A percentile compares a stretch with the other conserved stretches of the same genome.
Evolutionary conservation across 352 stramenopile species (phyloP).

Genomic region (Thraustochytrium striatum): DNA sequence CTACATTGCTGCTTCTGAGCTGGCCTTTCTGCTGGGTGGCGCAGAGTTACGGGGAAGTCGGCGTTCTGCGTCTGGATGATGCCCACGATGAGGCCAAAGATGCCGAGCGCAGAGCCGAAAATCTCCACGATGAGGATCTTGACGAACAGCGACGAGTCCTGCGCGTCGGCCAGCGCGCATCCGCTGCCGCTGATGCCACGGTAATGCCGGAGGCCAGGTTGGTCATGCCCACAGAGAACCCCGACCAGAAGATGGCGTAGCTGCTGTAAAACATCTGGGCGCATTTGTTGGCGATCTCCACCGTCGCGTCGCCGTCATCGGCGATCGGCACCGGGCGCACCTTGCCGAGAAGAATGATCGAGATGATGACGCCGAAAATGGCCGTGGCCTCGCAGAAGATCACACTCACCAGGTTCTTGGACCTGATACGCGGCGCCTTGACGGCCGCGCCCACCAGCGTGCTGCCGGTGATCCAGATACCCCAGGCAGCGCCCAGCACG

Average conservation of each 20-base stretch:
- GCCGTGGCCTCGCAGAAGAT: constrained; percentile 99
- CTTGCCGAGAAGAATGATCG: constrained; percentile 98
- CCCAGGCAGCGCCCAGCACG: constrained; percentile 92
- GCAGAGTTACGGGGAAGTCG: too few species aligned
- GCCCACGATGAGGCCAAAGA: constrained; percentile 96
- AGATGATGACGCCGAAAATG: constrained; percentile 99
- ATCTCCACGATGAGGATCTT: constrained; percentile 99
- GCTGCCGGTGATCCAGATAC: constrained; percentile 75
- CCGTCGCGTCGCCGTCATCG: constrained; percentile 46
- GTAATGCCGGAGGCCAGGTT: constrained; percentile 94
- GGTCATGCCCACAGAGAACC: constrained; percentile 93
- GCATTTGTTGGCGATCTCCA: not conserved
- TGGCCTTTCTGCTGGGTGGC: too few species aligned
- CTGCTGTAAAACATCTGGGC: constrained; percentile 82
- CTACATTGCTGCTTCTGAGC: too few species aligned
- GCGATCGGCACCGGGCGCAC: constrained; percentile 63
- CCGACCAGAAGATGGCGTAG: constrained; percentile 95
- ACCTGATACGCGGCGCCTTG: constrained; percentile 95
- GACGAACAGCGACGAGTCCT: constrained; percentile 95
- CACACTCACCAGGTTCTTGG: constrained; percentile 98
- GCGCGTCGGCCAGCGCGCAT: constrained; percentile 95
- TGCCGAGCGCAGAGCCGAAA: constrained; percentile 96
- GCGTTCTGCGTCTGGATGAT: constrained; percentile 98
- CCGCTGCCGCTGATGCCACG: constrained; percentile 95
- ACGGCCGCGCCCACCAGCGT: constrained; percentile 94